phyloP scores from a whole-genome alignment of 257 asterid genomes.

The Perilla frutescens region DNA sequence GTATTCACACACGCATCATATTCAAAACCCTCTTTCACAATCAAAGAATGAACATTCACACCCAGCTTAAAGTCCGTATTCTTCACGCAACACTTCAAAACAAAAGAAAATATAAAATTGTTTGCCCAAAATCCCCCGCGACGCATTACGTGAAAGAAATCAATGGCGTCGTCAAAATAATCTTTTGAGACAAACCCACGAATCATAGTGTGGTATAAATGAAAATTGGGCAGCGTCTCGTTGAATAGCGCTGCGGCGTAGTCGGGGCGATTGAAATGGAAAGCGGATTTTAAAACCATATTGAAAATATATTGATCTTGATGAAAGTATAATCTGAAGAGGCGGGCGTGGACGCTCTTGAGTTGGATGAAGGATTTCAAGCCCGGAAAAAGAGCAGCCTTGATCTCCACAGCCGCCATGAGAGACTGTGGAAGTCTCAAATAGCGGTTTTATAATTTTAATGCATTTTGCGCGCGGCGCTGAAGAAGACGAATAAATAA shows the following conservation, averaged over 20 bases:
- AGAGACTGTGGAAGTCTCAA: no score
- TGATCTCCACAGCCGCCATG: no score
- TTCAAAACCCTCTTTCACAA: no score
- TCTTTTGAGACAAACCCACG: slow-evolving; percentile 19
- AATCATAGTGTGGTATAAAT: slow-evolving; percentile 32
- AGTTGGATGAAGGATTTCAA: no score
- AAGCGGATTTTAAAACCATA: slow-evolving; percentile 18
- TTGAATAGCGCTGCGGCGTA: slow-evolving; percentile 39
- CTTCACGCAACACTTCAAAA: slow-evolving; percentile 44
- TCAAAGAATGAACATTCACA: no score
- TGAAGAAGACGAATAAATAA: no score
- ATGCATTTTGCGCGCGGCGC: no score
- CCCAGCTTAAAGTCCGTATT: slow-evolving; percentile 23
- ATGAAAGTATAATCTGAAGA: no score
- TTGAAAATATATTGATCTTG: no score
- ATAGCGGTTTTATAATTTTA: slow-evolving; percentile 20
- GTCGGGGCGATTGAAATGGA: slow-evolving; percentile 43
- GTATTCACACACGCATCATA: no score
- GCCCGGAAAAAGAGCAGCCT: no score
- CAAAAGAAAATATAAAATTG: slow-evolving; percentile 39
- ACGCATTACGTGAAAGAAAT: slow-evolving; percentile 44
- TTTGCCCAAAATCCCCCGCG: slow-evolving; percentile 35
- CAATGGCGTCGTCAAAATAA: slow-evolving; percentile 37
- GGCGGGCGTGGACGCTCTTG: no score
- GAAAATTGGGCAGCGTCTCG: slow-evolving; percentile 40